A percentile compares a stretch with the other conserved stretches of the same genome.
Conservation (phyloP, 2,329 filamentous ascomycete genomes). For the Fusarium brachygibbosum region DNA sequence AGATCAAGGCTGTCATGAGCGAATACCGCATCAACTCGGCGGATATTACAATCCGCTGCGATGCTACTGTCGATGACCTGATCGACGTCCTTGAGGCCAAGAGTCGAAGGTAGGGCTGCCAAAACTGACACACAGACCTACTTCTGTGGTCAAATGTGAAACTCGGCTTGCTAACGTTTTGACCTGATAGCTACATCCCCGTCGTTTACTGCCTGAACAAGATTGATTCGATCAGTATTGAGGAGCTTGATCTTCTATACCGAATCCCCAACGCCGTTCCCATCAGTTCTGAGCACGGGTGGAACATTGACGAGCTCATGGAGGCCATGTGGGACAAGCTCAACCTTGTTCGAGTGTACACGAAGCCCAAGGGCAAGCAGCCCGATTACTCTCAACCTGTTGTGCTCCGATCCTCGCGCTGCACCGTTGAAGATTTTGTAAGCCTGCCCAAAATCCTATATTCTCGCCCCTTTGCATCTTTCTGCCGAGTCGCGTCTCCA, state of each 20-base stretch:
- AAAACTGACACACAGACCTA: constrained; percentile 13
- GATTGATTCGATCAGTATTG: constrained; percentile 97
- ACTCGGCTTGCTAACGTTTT: constrained; percentile 29
- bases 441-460: constrained; percentile 57
- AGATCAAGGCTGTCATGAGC: constrained; percentile 97
- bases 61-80: constrained; percentile 96
- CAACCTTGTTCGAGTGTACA: constrained; percentile 91
- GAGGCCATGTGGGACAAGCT: constrained; percentile 99
- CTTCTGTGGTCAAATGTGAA: constrained; percentile 4
- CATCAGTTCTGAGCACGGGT: constrained; percentile 96
- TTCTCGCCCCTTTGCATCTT: constrained; percentile 11
- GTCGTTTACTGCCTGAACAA: constrained; percentile 99
- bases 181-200: constrained; percentile 84
- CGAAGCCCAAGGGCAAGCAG: constrained; percentile 95
- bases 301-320: constrained; percentile 97
- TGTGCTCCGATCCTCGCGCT: constrained; percentile 83
- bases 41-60: constrained; percentile 97
- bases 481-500: constrained; percentile 24
- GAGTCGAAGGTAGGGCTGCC: constrained; percentile 68
- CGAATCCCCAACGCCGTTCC: constrained; percentile 97
- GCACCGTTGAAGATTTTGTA: constrained; percentile 97
- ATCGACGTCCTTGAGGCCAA: constrained; percentile 97
- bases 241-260: constrained; percentile 96
- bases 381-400: constrained; percentile 95
- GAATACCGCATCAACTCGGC: constrained; percentile 98